phyloP scores from a whole-genome alignment of 1,284 basidiomycete species.

The Microbotryum intermedium region DNA sequence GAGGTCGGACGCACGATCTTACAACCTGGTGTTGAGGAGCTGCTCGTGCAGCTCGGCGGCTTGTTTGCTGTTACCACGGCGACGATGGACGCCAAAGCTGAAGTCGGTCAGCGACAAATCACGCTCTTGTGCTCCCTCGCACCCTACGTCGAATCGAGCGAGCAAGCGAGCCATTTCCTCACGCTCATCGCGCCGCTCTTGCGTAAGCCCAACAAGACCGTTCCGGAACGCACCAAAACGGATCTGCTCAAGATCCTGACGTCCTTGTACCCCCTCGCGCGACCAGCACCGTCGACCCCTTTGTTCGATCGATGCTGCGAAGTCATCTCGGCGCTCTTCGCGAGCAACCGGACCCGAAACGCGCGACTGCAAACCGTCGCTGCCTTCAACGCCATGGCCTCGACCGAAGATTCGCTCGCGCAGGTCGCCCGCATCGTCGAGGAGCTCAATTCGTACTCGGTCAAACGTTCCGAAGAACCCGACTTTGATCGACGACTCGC shows the following conservation, averaged over 20 bases:
- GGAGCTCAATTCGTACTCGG: conserved; percentile 78
- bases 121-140: conserved; percentile 70
- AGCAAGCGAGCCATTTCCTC: conserved; percentile 67
- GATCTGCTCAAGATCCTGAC: conserved; percentile 71
- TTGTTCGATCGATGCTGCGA: conserved; percentile 37
- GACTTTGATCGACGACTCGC: conserved; percentile 80
- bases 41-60: conserved; percentile 64
- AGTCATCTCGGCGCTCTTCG: conserved; percentile 64
- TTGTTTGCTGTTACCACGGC: conserved; percentile 57
- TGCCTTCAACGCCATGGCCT: conserved; percentile 56
- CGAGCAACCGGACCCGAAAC: conserved; percentile 58
- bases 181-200: conserved; percentile 71
- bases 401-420: conserved; percentile 48
- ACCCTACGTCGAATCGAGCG: conserved; percentile 58
- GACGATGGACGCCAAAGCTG: conserved; percentile 50
- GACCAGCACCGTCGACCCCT: conserved; percentile 1
- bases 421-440: conserved; percentile 52
- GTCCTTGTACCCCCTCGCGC: conserved; percentile 56
- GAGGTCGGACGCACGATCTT: conserved; percentile 53
- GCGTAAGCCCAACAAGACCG: conserved; percentile 61
- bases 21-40: conserved; percentile 62
- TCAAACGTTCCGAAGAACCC: conserved; percentile 74
- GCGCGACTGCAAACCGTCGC: conserved; percentile 60
- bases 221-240: conserved; percentile 80
- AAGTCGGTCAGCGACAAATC: conserved; percentile 74